These are phyloP conservation scores for Aspergillus alliaceus DNA, from an alignment of 2,329 filamentous ascomycete genomes.

Conservation along the genomic window DNA sequence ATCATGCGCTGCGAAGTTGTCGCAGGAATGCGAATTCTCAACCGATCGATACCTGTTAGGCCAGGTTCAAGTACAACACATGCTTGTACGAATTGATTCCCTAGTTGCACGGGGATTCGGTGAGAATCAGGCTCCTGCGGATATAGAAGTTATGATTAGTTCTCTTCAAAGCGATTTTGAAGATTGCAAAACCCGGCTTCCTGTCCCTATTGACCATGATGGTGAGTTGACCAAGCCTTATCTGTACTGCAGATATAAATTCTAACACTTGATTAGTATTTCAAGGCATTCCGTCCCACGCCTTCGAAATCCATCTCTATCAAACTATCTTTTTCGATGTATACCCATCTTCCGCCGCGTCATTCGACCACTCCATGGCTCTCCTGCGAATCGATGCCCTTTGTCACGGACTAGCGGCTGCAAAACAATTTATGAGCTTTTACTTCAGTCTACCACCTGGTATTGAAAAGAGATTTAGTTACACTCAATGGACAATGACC, in stretches of 20 bases:
- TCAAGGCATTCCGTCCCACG: not conserved
- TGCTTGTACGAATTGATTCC: constrained; percentile 1
- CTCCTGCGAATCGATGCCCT: not conserved
- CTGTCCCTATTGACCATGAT: not conserved
- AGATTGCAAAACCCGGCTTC: constrained; percentile 1
- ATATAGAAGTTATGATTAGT: constrained; percentile 1
- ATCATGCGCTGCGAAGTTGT: constrained; percentile 2
- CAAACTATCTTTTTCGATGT: not conserved
- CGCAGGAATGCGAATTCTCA: constrained; percentile 2
- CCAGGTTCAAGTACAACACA: not conserved
- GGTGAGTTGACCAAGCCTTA: not conserved
- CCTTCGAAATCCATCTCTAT: not conserved
- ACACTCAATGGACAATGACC: not conserved
- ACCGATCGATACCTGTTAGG: constrained; percentile 1
- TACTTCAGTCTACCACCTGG: not conserved
- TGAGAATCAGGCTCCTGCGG: not conserved
- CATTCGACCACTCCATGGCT: not conserved
- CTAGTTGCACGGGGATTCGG: not conserved
- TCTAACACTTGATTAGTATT: not conserved
- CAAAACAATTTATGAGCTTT: not conserved
- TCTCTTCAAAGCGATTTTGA: constrained; percentile 2
- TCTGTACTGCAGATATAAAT: not conserved
- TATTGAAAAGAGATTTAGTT: not conserved
- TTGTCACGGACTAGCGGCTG: not conserved
- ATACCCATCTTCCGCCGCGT: not conserved